Conservation (phyloP, 352 stramenopile genomes). For the Discostella stelligera region DNA sequence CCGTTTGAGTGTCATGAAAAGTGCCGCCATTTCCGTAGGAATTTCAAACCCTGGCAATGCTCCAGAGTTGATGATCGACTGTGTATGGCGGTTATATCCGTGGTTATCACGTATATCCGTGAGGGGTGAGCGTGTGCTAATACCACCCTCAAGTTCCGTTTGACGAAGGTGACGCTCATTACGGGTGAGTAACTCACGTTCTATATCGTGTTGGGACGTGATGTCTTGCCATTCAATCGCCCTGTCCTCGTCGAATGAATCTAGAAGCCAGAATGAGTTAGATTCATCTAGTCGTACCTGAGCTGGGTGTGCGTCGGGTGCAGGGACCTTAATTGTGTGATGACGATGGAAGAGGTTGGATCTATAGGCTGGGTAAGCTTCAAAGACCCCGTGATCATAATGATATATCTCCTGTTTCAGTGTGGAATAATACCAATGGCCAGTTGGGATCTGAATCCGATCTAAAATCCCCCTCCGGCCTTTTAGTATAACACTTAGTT, state of each 20-base stretch:
- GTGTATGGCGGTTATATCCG: no score
- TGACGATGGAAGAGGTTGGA: conserved; percentile 6
- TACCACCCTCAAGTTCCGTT: conserved; percentile 10
- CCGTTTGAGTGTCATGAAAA: no score
- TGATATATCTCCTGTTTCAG: conserved; percentile 25
- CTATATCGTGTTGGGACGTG: conserved; percentile 2
- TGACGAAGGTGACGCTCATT: conserved; percentile 40
- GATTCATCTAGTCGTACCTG: neutral
- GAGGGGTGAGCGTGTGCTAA: neutral
- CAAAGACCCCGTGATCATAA: conserved; percentile 18
- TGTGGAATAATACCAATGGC: conserved; percentile 23
- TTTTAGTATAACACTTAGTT: conserved; percentile 12
- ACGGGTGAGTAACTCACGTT: conserved; percentile 6
- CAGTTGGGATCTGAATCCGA: conserved; percentile 13
- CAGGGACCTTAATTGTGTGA: conserved; percentile 28
- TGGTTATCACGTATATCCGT: no score
- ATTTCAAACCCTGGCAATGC: no score
- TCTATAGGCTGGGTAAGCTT: conserved; percentile 1
- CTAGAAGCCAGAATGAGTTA: neutral
- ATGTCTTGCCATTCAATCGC: conserved; percentile 19
- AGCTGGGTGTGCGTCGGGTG: conserved; percentile 1
- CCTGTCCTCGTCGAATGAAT: no score
- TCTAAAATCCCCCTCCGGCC: conserved; percentile 2
- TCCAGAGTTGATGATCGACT: no score
- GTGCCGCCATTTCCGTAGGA: no score